Conservation (phyloP, 139 green algal species). For the Chlamydomonas sp. region DNA sequence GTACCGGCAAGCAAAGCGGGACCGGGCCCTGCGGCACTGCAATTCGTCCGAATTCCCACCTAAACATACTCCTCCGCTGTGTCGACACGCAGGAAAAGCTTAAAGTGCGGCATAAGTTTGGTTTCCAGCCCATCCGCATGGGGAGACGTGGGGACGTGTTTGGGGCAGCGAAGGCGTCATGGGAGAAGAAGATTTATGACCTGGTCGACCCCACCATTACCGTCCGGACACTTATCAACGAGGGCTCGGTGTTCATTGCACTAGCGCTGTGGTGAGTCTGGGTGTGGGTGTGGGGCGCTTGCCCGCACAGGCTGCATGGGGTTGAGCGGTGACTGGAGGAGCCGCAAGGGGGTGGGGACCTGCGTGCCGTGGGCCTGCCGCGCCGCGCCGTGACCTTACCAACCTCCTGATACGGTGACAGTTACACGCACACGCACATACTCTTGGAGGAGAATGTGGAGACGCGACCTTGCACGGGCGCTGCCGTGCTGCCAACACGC, state of each 20-base stretch:
- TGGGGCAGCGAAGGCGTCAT: conserved; percentile 42
- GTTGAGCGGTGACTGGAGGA: too few relatives aligned
- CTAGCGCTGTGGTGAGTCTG: conserved; percentile 77
- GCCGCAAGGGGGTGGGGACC: too few relatives aligned
- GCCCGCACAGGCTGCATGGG: too few relatives aligned
- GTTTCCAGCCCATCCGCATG: conserved; percentile 73
- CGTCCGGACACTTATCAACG: conserved; percentile 80
- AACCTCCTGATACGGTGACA: too few relatives aligned
- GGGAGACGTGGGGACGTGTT: conserved; percentile 59
- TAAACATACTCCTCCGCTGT: conserved; percentile 3
- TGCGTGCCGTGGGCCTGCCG: too few relatives aligned
- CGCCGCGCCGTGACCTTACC: too few relatives aligned
- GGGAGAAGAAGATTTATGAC: conserved; percentile 53
- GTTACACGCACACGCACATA: too few relatives aligned
- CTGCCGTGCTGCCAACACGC: too few relatives aligned
- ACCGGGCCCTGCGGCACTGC: not conserved
- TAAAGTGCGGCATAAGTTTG: conserved; percentile 71
- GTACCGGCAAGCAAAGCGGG: not conserved
- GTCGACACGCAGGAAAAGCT: conserved; percentile 62
- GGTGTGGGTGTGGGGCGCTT: not conserved
- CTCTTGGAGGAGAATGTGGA: too few relatives aligned
- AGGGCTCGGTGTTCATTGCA: conserved; percentile 78
- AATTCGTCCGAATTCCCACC: not conserved
- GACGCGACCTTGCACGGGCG: too few relatives aligned
- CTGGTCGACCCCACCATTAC: conserved; percentile 81